Evolutionary conservation across 371 early-diverging fungal species (phyloP).

Genomic region (Actinomortierella wolfii): DNA sequence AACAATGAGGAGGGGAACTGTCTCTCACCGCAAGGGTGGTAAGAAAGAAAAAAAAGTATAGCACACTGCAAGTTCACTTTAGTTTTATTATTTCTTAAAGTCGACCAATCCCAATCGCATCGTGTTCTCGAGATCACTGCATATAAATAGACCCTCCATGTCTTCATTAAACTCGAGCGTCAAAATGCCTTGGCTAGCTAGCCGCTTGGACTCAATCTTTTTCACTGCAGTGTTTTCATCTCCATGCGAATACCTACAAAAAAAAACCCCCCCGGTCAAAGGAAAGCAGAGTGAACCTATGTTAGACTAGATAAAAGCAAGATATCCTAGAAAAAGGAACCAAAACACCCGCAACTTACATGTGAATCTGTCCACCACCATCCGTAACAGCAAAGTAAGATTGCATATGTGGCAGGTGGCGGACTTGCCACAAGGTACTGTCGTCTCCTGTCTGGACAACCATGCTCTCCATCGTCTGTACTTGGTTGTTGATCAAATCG

Average conservation of each 20-base stretch:
- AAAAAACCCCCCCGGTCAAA: too few relatives aligned
- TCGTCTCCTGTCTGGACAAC: slow-evolving; percentile 49
- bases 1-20: too few relatives aligned
- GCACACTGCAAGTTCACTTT: too few relatives aligned
- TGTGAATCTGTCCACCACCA: slow-evolving; percentile 66
- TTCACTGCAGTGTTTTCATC: slow-evolving; percentile 9
- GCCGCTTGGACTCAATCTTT: slow-evolving; percentile 44
- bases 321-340: too few relatives aligned
- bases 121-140: slow-evolving; percentile 57
- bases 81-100: slow-evolving; percentile 5
- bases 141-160: slow-evolving; percentile 57
- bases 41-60: too few relatives aligned
- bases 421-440: slow-evolving; percentile 76
- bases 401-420: slow-evolving; percentile 72
- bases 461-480: slow-evolving; percentile 9
- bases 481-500: slow-evolving; percentile 13
- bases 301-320: too few relatives aligned
- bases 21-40: too few relatives aligned
- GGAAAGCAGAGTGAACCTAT: too few relatives aligned
- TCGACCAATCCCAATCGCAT: slow-evolving; percentile 53
- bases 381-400: slow-evolving; percentile 63
- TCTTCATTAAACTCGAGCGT: slow-evolving; percentile 59
- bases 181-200: slow-evolving; percentile 39
- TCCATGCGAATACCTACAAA: slow-evolving; percentile 22
- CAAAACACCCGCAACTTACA: too few relatives aligned